A percentile compares a stretch with the other conserved stretches of the same genome.
Evolutionary conservation across 176 grass and related monocot genomes (phyloP).

Genomic region (Sorghum bicolor): Sorghum_bicolor_NCBIv3 NC_012873.2:59439501-59440000

Average conservation of each 20-base stretch:
- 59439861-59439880: not conserved
- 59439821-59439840: conserved; percentile 16
- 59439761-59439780: not conserved
- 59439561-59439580: conserved; percentile 12
- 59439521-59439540: not conserved
- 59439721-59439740: not conserved
- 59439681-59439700: not conserved
- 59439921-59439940: conserved; percentile 7
- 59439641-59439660: not conserved
- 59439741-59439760: not conserved
- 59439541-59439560: not conserved
- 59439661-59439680: not conserved
- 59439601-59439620: conserved; percentile 13
- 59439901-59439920: conserved; percentile 21
- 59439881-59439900: not conserved
- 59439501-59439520: not conserved
- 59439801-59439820: not conserved
- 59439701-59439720: conserved; percentile 20
- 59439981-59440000: conserved; percentile 26
- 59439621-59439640: not conserved
- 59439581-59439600: conserved; percentile 14
- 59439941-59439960: not conserved
- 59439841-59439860: conserved; percentile 8
- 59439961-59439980: not conserved
- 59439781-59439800: not conserved